phyloP scores from a whole-genome alignment of 108 stramenopile genomes.

The Discostella stelligeroides region DNA sequence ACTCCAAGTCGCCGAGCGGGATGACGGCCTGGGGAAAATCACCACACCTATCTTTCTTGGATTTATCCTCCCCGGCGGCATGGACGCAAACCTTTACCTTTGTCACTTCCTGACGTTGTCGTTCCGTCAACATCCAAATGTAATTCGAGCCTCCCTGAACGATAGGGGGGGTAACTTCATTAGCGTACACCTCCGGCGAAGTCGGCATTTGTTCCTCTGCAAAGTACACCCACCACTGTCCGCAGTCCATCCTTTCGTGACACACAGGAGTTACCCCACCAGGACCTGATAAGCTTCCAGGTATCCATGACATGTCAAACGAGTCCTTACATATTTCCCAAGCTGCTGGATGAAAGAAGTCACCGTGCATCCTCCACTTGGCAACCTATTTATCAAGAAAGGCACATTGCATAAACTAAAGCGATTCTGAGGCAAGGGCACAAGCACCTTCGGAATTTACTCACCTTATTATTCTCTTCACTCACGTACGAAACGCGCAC shows the following conservation, averaged over 20 bases:
- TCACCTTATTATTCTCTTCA: conserved; percentile 88
- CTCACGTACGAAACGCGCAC: conserved; percentile 86
- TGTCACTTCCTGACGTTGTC: conserved; percentile 76
- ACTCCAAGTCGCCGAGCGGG: conserved; percentile 83
- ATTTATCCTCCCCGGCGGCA: conserved; percentile 33
- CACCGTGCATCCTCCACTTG: conserved; percentile 59
- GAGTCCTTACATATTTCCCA: conserved; percentile 92
- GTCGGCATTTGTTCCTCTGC: conserved; percentile 87
- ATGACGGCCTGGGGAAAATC: conserved; percentile 78
- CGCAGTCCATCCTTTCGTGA: conserved; percentile 63
- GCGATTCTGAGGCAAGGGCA: conserved; percentile 28
- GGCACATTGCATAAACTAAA: not conserved
- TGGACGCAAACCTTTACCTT: conserved; percentile 68
- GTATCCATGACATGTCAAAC: conserved; percentile 85
- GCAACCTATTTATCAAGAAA: conserved; percentile 4
- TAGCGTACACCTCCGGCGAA: conserved; percentile 83
- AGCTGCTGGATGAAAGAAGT: conserved; percentile 89
- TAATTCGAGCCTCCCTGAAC: conserved; percentile 85
- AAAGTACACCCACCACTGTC: conserved; percentile 93
- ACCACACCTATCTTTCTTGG: conserved; percentile 55
- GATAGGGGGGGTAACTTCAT: conserved; percentile 71
- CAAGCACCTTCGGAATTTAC: conserved; percentile 64
- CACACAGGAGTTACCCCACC: conserved; percentile 77
- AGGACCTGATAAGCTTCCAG: conserved; percentile 69
- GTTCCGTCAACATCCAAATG: conserved; percentile 88